Evolutionary conservation across 441 rosid genomes (phyloP).

Genomic region (Corymbia calophylla): DNA sequence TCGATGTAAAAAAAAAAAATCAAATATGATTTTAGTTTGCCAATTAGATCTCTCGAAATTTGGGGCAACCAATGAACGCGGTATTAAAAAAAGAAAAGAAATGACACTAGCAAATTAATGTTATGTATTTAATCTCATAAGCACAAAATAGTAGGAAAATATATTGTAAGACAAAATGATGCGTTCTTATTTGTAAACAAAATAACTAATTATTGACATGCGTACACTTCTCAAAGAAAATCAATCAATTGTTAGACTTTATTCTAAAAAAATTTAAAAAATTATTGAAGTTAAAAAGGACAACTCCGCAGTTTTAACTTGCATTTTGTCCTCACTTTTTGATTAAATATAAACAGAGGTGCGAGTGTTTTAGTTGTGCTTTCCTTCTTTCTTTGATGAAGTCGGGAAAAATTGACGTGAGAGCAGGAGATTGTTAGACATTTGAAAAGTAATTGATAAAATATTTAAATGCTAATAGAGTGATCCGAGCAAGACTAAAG

Average conservation of each 20-base stretch:
- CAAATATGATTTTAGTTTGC: background rate
- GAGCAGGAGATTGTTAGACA: background rate
- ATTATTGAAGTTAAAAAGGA: background rate
- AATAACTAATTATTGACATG: background rate
- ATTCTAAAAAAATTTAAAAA: background rate
- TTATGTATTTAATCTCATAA: background rate
- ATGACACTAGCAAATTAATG: no score
- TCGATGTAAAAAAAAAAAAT: accelerated
- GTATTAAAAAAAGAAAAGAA: no score
- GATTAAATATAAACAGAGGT: background rate
- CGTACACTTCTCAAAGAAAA: background rate
- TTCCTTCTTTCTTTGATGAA: background rate
- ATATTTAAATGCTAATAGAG: background rate
- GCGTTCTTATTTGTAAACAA: background rate
- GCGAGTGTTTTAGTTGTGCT: background rate
- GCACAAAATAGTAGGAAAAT: background rate
- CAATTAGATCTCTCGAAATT: no score
- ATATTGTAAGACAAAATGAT: background rate
- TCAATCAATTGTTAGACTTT: background rate
- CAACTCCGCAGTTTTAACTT: background rate
- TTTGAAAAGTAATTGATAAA: background rate
- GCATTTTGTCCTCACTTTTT: background rate
- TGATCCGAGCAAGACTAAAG: background rate
- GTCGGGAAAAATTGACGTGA: background rate
- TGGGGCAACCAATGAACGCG: background rate